Evolutionary conservation across 2,329 filamentous ascomycete genomes (phyloP), one percentile per base, ranked within the genome.

Genomic region (Colletotrichum spaethianum): DNA sequence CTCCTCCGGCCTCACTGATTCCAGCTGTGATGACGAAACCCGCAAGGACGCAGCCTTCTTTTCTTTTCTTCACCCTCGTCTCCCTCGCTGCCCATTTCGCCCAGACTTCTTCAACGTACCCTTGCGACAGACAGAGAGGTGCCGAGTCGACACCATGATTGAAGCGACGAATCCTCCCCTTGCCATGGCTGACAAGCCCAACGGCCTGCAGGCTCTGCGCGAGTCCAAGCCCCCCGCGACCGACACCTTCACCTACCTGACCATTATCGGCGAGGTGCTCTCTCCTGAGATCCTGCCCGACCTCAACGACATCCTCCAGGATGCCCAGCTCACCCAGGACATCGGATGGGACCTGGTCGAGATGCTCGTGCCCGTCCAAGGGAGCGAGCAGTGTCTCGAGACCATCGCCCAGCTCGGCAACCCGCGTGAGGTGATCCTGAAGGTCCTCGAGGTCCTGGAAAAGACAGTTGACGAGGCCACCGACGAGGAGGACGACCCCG

Each of bases 331-430:
- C 68, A 94, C 93, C 3, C 89, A 89, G 72, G 92, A 94, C 68
- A 95, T 96, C 76, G 94, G 94, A 61, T 96, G 94, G 94, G 94
- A 96, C 79, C 84, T 96, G 63, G 92, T 96, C 28, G 92, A 93
- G 78, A 89, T 94, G 77, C 87, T 96, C 5, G 86, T 95, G 31
- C 86, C 90, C 44, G 83, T 94, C 6, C 86, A 93, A 1, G 90
- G 88, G 16, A 92, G 91, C n/a, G 91, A 93, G 75, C 82, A 86
- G 57, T 95, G 93, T 78, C 85, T 96, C 20, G 89, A 92, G 78
- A 93, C 92, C 38, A 91, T 96, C 63, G 93, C 93, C 40, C 89
- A 91, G 31, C 86, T 94, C 48, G 94, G 93, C 62, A 96, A 96
- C 78, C 94, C 94, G 1, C 87, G 93, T 62, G 94, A 96, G 81